These are phyloP conservation scores for Dysphania ambrosioides DNA, from an alignment of 148 eudicot genomes.

Conservation along the genomic window DNA sequence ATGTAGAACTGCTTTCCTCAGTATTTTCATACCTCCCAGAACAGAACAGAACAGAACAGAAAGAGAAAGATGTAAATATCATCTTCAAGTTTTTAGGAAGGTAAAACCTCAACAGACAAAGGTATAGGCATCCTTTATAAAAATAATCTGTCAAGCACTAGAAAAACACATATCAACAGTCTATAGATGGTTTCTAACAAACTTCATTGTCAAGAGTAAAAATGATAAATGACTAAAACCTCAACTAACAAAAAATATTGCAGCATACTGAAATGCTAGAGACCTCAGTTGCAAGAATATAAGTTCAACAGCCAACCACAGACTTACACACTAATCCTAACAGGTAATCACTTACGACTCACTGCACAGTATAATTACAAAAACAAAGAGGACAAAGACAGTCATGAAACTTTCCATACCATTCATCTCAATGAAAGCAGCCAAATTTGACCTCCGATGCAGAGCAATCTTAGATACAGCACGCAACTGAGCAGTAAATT, in stretches of 20 bases:
- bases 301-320: too few relatives aligned
- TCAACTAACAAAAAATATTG: neutral
- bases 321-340: neutral
- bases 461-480: constrained; percentile 95
- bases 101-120: too few relatives aligned
- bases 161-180: neutral
- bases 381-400: neutral
- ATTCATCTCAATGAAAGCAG: constrained; percentile 73
- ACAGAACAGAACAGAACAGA: neutral
- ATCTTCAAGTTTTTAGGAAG: too few relatives aligned
- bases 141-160: neutral
- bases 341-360: neutral
- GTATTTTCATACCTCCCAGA: neutral
- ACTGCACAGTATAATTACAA: neutral
- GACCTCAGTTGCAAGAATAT: neutral
- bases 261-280: neutral
- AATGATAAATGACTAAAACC: neutral
- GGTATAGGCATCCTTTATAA: too few relatives aligned
- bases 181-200: neutral
- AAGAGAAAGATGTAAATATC: too few relatives aligned
- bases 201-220: neutral
- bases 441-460: constrained; percentile 87
- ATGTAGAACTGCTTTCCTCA: neutral
- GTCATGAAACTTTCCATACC: constrained; percentile 44
- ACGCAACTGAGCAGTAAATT: constrained; percentile 95